These are phyloP conservation scores for Mycocentrospora acerina DNA, from an alignment of 2,329 filamentous ascomycete species.

Conservation along the genomic window DNA sequence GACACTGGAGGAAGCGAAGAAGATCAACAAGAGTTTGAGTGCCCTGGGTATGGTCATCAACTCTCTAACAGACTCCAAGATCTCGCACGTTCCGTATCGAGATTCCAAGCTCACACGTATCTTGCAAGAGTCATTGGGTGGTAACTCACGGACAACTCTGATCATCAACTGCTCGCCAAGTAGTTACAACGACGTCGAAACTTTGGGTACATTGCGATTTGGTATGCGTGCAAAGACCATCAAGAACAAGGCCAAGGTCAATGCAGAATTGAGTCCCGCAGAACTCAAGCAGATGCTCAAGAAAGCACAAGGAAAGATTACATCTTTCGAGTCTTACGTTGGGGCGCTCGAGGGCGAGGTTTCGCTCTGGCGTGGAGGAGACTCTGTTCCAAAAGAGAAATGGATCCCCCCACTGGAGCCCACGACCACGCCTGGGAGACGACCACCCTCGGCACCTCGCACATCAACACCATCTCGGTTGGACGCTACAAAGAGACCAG, in stretches of 20 bases:
- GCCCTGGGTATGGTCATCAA: conserved; percentile 99
- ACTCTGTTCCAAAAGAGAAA: conserved; percentile 81
- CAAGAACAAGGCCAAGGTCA: conserved; percentile 99
- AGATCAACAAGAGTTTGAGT: conserved; percentile 99
- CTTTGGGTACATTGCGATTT: conserved; percentile 86
- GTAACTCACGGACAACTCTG: conserved; percentile 96
- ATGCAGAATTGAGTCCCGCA: conserved; percentile 91
- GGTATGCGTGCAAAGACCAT: conserved; percentile 97
- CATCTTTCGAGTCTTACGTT: conserved; percentile 86
- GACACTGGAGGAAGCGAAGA: conserved; percentile 97
- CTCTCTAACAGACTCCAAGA: conserved; percentile 93
- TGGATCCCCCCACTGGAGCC: conserved; percentile 72
- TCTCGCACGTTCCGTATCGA: conserved; percentile 91
- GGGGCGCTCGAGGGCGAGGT: conserved; percentile 81
- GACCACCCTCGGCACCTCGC: conserved; percentile 53
- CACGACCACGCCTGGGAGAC: conserved; percentile 53
- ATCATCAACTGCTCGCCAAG: conserved; percentile 99
- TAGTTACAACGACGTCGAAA: conserved; percentile 97
- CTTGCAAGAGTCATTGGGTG: conserved; percentile 92
- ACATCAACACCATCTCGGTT: conserved; percentile 63
- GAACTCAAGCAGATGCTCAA: conserved; percentile 92
- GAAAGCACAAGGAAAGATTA: conserved; percentile 87
- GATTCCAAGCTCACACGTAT: conserved; percentile 98
- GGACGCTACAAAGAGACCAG: conserved; percentile 48
- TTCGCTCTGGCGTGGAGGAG: conserved; percentile 82